Evolutionary conservation across 495 filamentous ascomycete species (phyloP).

Genomic region (Penicillium paradoxum): DNA sequence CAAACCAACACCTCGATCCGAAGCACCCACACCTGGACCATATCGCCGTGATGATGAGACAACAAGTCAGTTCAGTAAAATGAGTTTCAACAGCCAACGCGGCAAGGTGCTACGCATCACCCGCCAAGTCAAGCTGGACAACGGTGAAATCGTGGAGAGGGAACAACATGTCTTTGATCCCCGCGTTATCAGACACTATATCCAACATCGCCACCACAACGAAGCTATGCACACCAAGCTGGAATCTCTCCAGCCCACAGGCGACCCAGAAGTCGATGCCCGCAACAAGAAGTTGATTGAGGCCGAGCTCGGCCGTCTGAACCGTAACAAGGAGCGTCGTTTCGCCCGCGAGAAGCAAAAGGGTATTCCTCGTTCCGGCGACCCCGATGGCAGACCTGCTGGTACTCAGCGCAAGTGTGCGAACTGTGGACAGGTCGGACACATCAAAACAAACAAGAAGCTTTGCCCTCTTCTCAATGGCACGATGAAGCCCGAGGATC

Average conservation of each 20-base stretch:
- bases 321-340: slow-evolving; percentile 86
- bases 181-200: slow-evolving; percentile 65
- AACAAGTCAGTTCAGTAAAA: slow-evolving; percentile 77
- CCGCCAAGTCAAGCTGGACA: slow-evolving; percentile 55
- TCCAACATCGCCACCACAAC: slow-evolving; percentile 45
- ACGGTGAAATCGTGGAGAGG: slow-evolving; percentile 56
- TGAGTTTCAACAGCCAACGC: slow-evolving; percentile 61
- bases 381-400: slow-evolving; percentile 46
- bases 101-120: slow-evolving; percentile 74
- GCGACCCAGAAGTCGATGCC: slow-evolving; percentile 64
- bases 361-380: slow-evolving; percentile 44
- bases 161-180: slow-evolving; percentile 66
- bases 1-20: slow-evolving; percentile 57
- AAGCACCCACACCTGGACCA: slow-evolving; percentile 53
- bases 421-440: slow-evolving; percentile 90
- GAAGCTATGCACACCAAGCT: slow-evolving; percentile 67
- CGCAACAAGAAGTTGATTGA: slow-evolving; percentile 59
- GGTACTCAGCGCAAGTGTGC: slow-evolving; percentile 91
- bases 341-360: slow-evolving; percentile 90
- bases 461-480: slow-evolving; percentile 91
- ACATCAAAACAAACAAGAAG: slow-evolving; percentile 99
- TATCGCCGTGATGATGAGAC: slow-evolving; percentile 68
- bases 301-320: slow-evolving; percentile 72
- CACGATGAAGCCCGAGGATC: slow-evolving; percentile 67
- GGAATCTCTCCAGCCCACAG: slow-evolving; percentile 63